Conservation (phyloP, 805 yeast genomes). For the Scheffersomyces coipomensis region DNA sequence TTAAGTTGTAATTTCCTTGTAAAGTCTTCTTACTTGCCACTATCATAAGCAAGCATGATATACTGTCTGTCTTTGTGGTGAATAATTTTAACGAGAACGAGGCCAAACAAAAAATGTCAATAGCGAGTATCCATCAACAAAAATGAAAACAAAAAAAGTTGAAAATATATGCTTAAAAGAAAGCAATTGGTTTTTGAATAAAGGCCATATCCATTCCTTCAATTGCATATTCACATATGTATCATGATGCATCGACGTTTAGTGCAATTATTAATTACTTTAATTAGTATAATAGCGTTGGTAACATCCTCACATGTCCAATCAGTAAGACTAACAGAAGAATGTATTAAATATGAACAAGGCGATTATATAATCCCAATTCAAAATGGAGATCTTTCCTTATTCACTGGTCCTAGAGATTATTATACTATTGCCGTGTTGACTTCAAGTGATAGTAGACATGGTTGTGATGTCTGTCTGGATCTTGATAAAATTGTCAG, state of each 20-base stretch:
- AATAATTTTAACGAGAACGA: too few species aligned
- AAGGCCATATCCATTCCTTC: too few species aligned
- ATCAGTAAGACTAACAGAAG: conserved; percentile 4
- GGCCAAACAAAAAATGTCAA: too few species aligned
- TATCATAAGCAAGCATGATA: too few species aligned
- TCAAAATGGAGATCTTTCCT: conserved; percentile 35
- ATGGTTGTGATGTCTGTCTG: conserved; percentile 49
- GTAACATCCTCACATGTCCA: not conserved
- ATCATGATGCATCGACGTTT: not conserved
- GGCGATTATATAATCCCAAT: conserved; percentile 42
- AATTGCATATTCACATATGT: too few species aligned
- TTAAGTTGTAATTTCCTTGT: too few species aligned
- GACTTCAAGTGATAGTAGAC: conserved; percentile 46
- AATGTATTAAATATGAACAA: conserved; percentile 3
- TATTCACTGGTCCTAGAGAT: conserved; percentile 49
- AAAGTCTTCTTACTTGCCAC: too few species aligned
- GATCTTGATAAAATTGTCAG: conserved; percentile 41
- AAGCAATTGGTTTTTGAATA: too few species aligned
- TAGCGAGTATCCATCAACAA: too few species aligned
- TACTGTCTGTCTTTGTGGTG: too few species aligned
- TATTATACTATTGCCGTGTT: conserved; percentile 51
- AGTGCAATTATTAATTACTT: not conserved
- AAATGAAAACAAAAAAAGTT: too few species aligned
- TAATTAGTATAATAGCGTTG: not conserved
- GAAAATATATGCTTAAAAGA: too few species aligned